Evolutionary conservation across 495 filamentous ascomycete genomes (phyloP).

Genomic region (Cercophora scortea): DNA sequence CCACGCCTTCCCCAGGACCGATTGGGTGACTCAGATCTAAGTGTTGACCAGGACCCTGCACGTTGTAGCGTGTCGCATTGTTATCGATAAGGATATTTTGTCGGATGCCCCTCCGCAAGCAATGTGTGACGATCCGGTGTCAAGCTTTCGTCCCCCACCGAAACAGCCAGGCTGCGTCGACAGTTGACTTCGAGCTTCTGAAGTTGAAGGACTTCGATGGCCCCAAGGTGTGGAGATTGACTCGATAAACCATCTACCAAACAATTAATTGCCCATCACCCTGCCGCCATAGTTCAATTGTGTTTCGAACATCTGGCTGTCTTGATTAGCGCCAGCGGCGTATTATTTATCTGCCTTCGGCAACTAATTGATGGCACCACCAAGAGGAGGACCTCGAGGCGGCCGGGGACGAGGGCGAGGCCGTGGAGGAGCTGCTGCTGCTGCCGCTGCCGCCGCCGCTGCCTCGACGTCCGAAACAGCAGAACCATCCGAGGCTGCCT

Average conservation of each 20-base stretch:
- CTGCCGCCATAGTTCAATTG: not conserved
- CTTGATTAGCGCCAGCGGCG: not conserved
- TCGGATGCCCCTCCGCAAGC: slow-evolving; percentile 5
- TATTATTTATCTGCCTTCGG: not conserved
- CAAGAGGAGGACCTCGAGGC: not conserved
- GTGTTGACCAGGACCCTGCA: no score
- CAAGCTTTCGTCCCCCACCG: slow-evolving; percentile 8
- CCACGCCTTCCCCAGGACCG: no score
- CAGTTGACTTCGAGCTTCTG: not conserved
- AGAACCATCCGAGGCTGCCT: not conserved
- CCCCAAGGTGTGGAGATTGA: not conserved
- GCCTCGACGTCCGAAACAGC: not conserved
- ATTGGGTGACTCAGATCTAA: no score
- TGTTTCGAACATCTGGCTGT: no score
- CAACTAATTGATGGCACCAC: not conserved
- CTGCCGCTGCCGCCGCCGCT: not conserved
- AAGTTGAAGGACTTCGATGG: no score
- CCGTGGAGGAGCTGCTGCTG: not conserved
- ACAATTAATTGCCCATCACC: not conserved
- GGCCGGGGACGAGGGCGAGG: not conserved
- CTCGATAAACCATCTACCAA: not conserved
- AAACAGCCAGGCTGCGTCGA: not conserved
- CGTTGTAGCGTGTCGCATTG: no score
- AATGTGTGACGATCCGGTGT: no score
- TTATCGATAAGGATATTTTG: slow-evolving; percentile 1